Evolutionary conservation across 2,329 filamentous ascomycete species (phyloP), one percentile per base, ranked within the genome.

Genomic region (Cladorrhinum sp.): DNA sequence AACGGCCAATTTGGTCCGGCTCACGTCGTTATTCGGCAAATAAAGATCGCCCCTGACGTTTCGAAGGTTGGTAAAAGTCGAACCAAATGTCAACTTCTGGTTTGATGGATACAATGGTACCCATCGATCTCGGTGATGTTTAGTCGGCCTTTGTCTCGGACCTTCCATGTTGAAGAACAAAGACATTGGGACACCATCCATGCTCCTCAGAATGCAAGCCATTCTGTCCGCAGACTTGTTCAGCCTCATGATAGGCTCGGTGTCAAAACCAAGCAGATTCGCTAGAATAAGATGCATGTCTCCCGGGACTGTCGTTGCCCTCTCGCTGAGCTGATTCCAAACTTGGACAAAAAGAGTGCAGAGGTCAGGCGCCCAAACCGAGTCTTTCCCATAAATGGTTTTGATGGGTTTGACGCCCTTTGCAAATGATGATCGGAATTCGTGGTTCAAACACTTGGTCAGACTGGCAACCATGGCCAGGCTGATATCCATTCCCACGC

Each of bases 241-340:
- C 8, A 66, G 29, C 1, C 58, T 49, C 63, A 64, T 62, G 8
- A 66, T 48, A 0, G 64, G 61, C 18, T 63, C 64, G 2, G 60
- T 59, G 48, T 67, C 61, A 58, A 67, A 67, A 16, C 61, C 60
- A 1, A 67, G 60, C 12, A 67, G 55, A 23, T 36, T 64, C 2
- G 65, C 65, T 45, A 66, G 59, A 5, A 66, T 65, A 22, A 65
- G 56, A 25, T 65, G 63, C 57, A 61, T 65, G 53, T 66, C 65
- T 10, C 62, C 58, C 8, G 63, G 65, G 10, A 64, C 50, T 12
- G 63, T 65, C 12, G 63, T 64, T 8, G 60, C 23, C 50, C 65
- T 49, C 22, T 63, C 63, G 61, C 63, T 64, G 27, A 66, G 52
- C 22, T 66, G 61, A 29, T 66, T 66, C 65, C 65, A 66, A 2